phyloP scores from a whole-genome alignment of 495 filamentous ascomycete genomes.

The Tuber magnatum region DNA sequence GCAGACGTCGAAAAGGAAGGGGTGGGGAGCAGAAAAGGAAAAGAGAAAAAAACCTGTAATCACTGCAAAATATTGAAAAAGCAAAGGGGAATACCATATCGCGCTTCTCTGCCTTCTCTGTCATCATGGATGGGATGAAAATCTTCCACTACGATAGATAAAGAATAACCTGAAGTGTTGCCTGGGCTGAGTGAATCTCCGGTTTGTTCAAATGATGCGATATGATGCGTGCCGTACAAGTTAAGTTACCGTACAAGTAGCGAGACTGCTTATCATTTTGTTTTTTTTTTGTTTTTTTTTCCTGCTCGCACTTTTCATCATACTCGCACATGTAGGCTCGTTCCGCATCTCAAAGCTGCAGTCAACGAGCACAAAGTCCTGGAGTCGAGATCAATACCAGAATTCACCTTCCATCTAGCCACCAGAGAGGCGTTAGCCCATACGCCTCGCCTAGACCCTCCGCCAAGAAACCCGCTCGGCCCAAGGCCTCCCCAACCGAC shows the following conservation, averaged over 20 bases:
- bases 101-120: neutral
- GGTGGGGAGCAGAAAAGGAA: too few species aligned
- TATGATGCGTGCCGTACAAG: neutral
- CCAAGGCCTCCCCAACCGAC: neutral
- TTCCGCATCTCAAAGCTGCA: neutral
- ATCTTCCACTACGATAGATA: neutral
- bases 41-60: constrained; percentile 21
- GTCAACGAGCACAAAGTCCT: neutral
- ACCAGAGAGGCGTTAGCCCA: neutral
- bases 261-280: neutral
- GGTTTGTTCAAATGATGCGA: neutral
- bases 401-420: neutral
- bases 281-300: neutral
- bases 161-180: neutral
- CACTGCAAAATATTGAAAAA: constrained; percentile 12
- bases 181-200: neutral
- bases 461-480: neutral
- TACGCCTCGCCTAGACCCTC: neutral
- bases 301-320: neutral
- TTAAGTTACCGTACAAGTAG: too few species aligned
- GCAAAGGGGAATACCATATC: neutral
- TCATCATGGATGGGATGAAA: neutral
- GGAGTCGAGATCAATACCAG: neutral
- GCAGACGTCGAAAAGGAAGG: neutral
- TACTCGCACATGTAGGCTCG: too few species aligned